Evolutionary conservation across 352 stramenopile genomes (phyloP).

Genomic region (Phytophthora colocasiae): DNA sequence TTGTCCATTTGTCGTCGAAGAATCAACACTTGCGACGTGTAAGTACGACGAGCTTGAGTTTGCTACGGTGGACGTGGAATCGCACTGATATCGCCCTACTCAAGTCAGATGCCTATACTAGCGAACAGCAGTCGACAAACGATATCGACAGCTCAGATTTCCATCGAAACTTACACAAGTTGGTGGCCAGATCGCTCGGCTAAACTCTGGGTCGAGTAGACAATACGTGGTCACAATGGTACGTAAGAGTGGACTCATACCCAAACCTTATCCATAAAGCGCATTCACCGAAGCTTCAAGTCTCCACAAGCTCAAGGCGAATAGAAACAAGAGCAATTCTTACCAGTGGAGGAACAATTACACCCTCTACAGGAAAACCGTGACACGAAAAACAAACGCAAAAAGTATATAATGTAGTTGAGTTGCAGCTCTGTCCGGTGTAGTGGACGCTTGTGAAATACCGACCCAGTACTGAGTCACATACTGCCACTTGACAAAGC

Average conservation of each 20-base stretch:
- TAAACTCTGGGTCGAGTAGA: conserved; percentile 14
- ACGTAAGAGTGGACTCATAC: conserved; percentile 3
- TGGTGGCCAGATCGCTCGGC: conserved; percentile 24
- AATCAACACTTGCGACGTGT: neutral
- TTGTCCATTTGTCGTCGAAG: neutral
- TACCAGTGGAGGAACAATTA: conserved; percentile 15
- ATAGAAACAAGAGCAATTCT: neutral
- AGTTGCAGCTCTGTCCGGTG: no score
- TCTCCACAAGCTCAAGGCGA: neutral
- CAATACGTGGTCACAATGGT: conserved; percentile 3
- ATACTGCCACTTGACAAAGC: no score
- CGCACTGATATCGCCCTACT: neutral
- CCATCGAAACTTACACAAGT: conserved; percentile 31
- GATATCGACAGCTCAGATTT: neutral
- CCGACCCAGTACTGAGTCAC: no score
- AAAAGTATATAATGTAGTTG: neutral
- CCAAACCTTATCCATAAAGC: conserved; percentile 17
- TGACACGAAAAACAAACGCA: neutral
- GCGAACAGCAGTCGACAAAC: neutral
- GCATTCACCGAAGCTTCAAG: conserved; percentile 32
- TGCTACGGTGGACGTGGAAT: neutral
- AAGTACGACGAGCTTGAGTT: conserved; percentile 4
- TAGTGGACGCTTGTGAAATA: no score
- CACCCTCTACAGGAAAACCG: conserved; percentile 1
- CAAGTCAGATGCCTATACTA: neutral